Conservation (phyloP, 2,329 filamentous ascomycete genomes). For the Xylariaceae sp. region DNA sequence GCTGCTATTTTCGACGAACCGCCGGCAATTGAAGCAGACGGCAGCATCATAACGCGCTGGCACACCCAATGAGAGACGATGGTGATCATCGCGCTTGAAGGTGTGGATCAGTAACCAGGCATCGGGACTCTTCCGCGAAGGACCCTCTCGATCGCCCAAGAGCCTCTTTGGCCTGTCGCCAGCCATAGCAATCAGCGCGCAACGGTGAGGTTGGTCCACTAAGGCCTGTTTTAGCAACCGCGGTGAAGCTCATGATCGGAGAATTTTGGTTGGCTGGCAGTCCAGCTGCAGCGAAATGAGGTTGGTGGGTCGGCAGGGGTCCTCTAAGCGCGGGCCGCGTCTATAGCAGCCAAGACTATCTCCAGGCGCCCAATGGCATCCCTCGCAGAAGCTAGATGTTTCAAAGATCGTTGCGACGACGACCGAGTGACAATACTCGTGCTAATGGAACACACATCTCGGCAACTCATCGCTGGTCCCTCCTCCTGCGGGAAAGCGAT, state of each 20-base stretch:
- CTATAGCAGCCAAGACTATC: constrained; percentile 19
- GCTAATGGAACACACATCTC: neutral
- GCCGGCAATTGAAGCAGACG: constrained; percentile 33
- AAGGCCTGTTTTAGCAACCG: constrained; percentile 30
- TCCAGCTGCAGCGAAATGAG: constrained; percentile 33
- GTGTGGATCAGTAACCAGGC: constrained; percentile 19
- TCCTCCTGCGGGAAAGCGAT: constrained; percentile 13
- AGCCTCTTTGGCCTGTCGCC: neutral
- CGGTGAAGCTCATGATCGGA: constrained; percentile 26
- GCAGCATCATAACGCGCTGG: constrained; percentile 40
- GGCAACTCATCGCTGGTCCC: neutral
- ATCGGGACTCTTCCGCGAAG: constrained; percentile 9
- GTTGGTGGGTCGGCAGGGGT: constrained; percentile 29
- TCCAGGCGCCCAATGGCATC: constrained; percentile 19
- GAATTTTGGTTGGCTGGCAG: constrained; percentile 39
- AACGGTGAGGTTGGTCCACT: constrained; percentile 12
- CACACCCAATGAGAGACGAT: constrained; percentile 32
- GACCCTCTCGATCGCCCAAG: neutral
- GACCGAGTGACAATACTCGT: neutral
- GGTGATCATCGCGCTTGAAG: constrained; percentile 26
- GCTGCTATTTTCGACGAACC: constrained; percentile 31
- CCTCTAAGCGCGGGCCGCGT: constrained; percentile 41
- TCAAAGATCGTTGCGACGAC: constrained; percentile 8
- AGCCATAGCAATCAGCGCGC: constrained; percentile 6
- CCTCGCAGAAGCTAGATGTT: constrained; percentile 16